These are phyloP conservation scores for Penicillium sclerotigenum DNA, from an alignment of 2,329 filamentous ascomycete genomes.

Conservation along the genomic window DNA sequence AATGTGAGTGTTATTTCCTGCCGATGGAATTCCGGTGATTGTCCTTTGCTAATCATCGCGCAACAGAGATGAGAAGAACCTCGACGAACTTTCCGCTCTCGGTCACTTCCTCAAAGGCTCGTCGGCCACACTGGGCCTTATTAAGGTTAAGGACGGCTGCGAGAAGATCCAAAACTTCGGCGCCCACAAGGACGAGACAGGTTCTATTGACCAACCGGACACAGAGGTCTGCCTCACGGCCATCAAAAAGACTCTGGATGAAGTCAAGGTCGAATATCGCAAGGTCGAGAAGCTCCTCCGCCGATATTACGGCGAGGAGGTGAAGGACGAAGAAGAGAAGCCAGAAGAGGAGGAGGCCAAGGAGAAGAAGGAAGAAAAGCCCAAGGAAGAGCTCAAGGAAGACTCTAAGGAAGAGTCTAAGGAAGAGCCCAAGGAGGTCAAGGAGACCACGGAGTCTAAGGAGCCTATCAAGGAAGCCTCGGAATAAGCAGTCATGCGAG, in stretches of 20 bases:
- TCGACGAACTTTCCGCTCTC: conserved; percentile 72
- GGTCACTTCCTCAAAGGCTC: conserved; percentile 98
- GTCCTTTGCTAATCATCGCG: background rate
- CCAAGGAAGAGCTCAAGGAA: conserved; percentile 11
- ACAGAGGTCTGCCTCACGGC: conserved; percentile 65
- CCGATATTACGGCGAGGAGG: conserved; percentile 62
- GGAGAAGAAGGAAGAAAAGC: conserved; percentile 1
- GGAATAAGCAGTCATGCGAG: conserved; percentile 8
- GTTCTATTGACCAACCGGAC: conserved; percentile 63
- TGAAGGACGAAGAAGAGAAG: conserved; percentile 14
- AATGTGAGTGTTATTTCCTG: conserved; percentile 61
- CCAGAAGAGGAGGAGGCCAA: conserved; percentile 6
- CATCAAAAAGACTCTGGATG: conserved; percentile 66
- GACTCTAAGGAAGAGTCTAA: conserved; percentile 6
- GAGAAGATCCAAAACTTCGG: conserved; percentile 96
- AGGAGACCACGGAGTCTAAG: conserved; percentile 2
- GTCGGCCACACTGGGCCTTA: conserved; percentile 86
- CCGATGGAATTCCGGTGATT: background rate
- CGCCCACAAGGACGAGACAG: conserved; percentile 74
- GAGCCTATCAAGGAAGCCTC: conserved; percentile 7
- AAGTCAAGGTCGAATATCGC: conserved; percentile 72
- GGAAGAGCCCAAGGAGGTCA: conserved; percentile 1
- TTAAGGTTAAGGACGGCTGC: conserved; percentile 86
- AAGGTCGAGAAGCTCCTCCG: conserved; percentile 69
- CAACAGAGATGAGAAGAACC: conserved; percentile 62